Base-by-base conservation (phyloP, 352 stramenopile species). In the Heterotrichella gracilis region DNA sequence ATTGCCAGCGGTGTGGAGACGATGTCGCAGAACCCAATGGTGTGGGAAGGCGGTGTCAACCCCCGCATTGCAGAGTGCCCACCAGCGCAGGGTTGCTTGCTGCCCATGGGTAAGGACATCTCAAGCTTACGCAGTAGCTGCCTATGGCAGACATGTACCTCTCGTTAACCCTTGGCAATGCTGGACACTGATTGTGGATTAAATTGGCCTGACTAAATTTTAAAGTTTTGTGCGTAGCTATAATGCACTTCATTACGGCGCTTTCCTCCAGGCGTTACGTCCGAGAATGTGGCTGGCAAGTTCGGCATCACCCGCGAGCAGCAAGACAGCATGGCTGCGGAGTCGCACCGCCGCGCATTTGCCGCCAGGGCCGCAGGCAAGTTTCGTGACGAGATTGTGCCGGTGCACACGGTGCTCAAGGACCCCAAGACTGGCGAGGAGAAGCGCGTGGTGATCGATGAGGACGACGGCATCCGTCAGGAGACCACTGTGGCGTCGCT, bases 331-430 rank as follows among this genome's bases (percentile, higher is more conserved):
- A 77, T 90, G 40, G 81, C 83, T 0, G 81, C 78, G 3, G 73
- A 75, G 13, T 87, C 80, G 68, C 84, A 92, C 73, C 73, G 76
- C 24, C 86, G 87, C 75, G 84, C 79, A 0, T 77, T 76, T 0
- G 64, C 70, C 3, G 85, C 85, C 0, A 81, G 87, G 71, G 64
- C 79, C 71, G 81, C 84, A 41, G 82, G 82, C 69, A 84, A 79
- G 75, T 92, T 91, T 75, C 78, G 79, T 68, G 79, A 84, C 24
- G 85, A 92, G 74, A 91, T 92, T 73, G 83, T 84, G 64, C 81
- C 84, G 9, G 83, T 92, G 25, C n/a, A n/a, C n/a, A n/a, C n/a
- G n/a, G n/a, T n/a, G n/a, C n/a, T n/a, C n/a, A 76, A 75, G 68
- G 73, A 76, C 21, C 32, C 40, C 1, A 25, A 70, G 25, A 39